Percentiles rank a stretch among this genome's conserved stretches.
phyloP scores from a whole-genome alignment of 805 yeast species.

The Lachancea fermentati region DNA sequence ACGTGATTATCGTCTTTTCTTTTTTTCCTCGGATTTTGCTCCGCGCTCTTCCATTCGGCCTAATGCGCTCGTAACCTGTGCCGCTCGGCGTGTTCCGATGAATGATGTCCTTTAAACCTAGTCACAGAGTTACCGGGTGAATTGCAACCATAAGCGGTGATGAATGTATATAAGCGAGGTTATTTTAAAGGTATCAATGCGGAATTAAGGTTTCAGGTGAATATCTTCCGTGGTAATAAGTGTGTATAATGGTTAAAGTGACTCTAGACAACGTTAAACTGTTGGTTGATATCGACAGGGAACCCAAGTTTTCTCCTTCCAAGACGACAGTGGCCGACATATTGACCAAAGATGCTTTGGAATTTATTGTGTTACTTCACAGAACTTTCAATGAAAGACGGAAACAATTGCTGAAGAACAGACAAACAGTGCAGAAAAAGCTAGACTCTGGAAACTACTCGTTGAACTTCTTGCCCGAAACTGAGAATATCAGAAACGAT shows the following conservation, averaged over 20 bases:
- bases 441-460: slow-evolving; percentile 55
- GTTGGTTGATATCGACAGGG: slow-evolving; percentile 29
- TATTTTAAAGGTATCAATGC: not conserved
- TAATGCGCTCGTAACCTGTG: not conserved
- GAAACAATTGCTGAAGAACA: slow-evolving; percentile 51
- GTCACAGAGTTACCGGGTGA: not conserved
- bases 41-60: not conserved
- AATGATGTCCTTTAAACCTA: not conserved
- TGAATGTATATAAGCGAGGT: not conserved
- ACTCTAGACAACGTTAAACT: slow-evolving; percentile 34
- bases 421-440: slow-evolving; percentile 53
- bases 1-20: not conserved
- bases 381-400: slow-evolving; percentile 64
- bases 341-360: slow-evolving; percentile 44
- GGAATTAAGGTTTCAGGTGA: not conserved
- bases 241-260: slow-evolving; percentile 20
- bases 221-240: not conserved
- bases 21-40: not conserved
- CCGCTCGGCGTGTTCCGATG: not conserved
- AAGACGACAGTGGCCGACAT: slow-evolving; percentile 37
- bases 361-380: slow-evolving; percentile 66
- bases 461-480: slow-evolving; percentile 60
- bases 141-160: not conserved
- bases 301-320: slow-evolving; percentile 32
- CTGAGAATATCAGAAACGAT: slow-evolving; percentile 63